A percentile compares a stretch with the other conserved stretches of the same genome.
Conservation (phyloP, 1,139 yeast species). For the Magnusiomyces tetraspermus region DNA sequence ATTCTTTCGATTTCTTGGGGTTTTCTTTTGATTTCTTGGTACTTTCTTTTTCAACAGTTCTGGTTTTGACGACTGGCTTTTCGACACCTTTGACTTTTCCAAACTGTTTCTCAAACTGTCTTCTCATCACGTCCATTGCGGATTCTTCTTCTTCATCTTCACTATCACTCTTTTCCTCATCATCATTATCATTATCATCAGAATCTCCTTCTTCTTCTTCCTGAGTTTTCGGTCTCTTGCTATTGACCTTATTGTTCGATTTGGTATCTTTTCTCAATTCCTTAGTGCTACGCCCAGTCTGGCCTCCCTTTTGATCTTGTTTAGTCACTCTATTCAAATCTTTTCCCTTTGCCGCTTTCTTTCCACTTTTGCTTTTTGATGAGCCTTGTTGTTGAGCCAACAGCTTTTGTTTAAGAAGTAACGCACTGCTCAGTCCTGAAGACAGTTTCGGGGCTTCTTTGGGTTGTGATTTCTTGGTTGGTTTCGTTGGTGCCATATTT, state of each 20-base stretch:
- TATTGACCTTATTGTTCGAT: not conserved
- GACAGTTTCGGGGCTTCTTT: not conserved
- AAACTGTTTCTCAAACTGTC: constrained; percentile 17
- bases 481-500: not conserved
- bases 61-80: not conserved
- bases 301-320: not conserved
- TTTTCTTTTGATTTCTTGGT: not conserved
- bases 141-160: constrained; percentile 5
- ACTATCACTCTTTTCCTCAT: constrained; percentile 6
- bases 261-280: not conserved
- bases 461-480: not conserved
- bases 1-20: not conserved
- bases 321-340: not conserved
- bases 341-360: too few species aligned
- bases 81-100: constrained; percentile 15
- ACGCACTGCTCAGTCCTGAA: constrained; percentile 4
- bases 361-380: too few species aligned
- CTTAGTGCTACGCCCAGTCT: not conserved
- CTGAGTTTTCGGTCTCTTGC: not conserved
- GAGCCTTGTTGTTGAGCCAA: constrained; percentile 1
- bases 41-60: not conserved
- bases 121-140: constrained; percentile 10
- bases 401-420: constrained; percentile 8
- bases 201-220: not conserved
- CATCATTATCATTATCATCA: constrained; percentile 3